Percentiles rank a stretch among this genome's conserved stretches.
phyloP scores from a whole-genome alignment of 2,329 filamentous ascomycete species.

The Conoideocrella luteorostrata region DNA sequence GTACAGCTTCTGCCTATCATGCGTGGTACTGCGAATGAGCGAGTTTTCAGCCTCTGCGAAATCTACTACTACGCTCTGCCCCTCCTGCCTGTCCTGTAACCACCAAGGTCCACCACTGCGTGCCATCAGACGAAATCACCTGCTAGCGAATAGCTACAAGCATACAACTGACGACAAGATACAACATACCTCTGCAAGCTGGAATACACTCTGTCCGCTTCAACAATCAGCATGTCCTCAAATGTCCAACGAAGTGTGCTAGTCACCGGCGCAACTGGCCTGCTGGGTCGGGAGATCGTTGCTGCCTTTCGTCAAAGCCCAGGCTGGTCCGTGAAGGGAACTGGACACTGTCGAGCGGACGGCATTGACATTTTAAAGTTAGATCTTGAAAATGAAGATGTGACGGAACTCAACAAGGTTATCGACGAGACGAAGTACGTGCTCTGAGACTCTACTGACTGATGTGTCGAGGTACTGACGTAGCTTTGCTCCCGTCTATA shows the following conservation, averaged over 20 bases:
- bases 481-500: slow-evolving; percentile 23
- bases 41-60: no score
- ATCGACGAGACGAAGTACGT: slow-evolving; percentile 51
- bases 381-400: slow-evolving; percentile 38
- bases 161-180: no score
- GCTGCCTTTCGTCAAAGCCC: slow-evolving; percentile 54
- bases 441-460: not conserved
- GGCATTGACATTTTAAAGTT: slow-evolving; percentile 60
- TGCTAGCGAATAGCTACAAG: no score
- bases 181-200: no score
- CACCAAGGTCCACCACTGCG: no score
- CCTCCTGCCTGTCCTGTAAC: no score
- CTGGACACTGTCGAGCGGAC: slow-evolving; percentile 67
- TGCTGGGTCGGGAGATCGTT: slow-evolving; percentile 74
- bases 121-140: no score
- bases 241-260: slow-evolving; percentile 45
- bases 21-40: no score
- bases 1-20: no score
- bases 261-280: slow-evolving; percentile 77
- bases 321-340: slow-evolving; percentile 63
- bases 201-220: not conserved
- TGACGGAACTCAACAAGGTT: slow-evolving; percentile 37
- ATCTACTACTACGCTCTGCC: no score
- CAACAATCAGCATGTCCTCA: not conserved
- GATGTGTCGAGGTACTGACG: not conserved